Evolutionary conservation across 768 basidiomycete species (phyloP).

Genomic region (Gymnopilus dilepis): DNA sequence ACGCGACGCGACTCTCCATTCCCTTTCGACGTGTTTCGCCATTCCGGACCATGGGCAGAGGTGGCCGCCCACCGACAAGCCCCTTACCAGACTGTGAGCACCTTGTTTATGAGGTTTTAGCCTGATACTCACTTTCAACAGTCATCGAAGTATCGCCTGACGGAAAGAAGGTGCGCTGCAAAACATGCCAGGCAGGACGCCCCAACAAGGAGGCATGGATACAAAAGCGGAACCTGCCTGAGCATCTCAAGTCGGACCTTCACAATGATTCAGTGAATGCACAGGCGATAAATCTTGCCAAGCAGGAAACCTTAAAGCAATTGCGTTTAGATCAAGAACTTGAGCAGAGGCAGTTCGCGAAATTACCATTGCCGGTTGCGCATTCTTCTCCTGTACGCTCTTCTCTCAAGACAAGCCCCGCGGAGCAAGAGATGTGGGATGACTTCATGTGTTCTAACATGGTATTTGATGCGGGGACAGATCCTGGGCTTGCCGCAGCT

Average conservation of each 20-base stretch:
- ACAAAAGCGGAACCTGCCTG: not conserved
- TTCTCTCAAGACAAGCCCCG: not conserved
- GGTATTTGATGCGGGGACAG: not conserved
- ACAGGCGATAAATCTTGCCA: not conserved
- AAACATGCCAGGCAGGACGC: not conserved
- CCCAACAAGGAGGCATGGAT: not conserved
- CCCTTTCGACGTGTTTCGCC: too few relatives aligned
- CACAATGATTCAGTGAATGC: not conserved
- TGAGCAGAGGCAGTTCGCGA: not conserved
- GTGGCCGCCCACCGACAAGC: too few relatives aligned
- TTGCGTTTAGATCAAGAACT: constrained; percentile 1
- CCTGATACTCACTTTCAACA: too few relatives aligned
- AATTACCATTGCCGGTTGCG: not conserved
- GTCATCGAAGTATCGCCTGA: constrained; percentile 6
- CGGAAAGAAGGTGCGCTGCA: constrained; percentile 8
- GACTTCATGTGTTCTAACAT: not conserved
- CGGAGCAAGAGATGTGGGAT: constrained; percentile 4
- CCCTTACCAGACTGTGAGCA: too few relatives aligned
- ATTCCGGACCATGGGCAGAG: too few relatives aligned
- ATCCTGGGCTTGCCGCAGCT: not conserved
- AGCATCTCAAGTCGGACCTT: constrained; percentile 2
- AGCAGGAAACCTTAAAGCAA: not conserved
- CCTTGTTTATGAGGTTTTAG: too few relatives aligned
- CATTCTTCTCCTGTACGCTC: not conserved
- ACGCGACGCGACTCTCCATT: too few relatives aligned